These are phyloP conservation scores for Phaeodactylum tricornutum DNA, from an alignment of 108 stramenopile species.

Conservation along the genomic window DNA sequence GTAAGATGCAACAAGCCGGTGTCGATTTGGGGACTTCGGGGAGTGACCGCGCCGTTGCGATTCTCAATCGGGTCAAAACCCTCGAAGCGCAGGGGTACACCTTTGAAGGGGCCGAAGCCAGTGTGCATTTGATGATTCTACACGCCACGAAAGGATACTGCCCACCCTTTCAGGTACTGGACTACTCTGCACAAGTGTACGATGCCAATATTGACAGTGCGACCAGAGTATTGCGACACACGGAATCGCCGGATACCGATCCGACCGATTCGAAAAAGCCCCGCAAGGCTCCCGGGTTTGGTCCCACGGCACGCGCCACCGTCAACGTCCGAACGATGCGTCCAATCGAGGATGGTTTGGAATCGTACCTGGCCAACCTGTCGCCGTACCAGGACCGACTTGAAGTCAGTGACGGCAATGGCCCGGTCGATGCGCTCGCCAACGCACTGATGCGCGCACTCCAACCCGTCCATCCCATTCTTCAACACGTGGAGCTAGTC, in stretches of 20 bases:
- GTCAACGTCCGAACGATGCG: slow-evolving; percentile 70
- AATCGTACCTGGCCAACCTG: neutral
- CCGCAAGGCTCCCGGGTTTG: neutral
- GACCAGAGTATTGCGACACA: slow-evolving; percentile 46
- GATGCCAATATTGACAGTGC: slow-evolving; percentile 76
- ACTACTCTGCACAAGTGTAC: slow-evolving; percentile 79
- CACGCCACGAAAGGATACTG: slow-evolving; percentile 81
- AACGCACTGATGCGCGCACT: slow-evolving; percentile 71
- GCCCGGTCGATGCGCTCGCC: slow-evolving; percentile 88
- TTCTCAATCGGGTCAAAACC: slow-evolving; percentile 77
- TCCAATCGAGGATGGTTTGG: neutral
- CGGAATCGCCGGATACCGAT: slow-evolving; percentile 2
- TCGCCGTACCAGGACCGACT: slow-evolving; percentile 13
- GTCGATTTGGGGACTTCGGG: slow-evolving; percentile 17
- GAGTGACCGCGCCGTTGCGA: slow-evolving; percentile 58
- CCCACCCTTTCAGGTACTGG: slow-evolving; percentile 79
- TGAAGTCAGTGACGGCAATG: slow-evolving; percentile 85
- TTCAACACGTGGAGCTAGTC: slow-evolving; percentile 58
- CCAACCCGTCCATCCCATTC: slow-evolving; percentile 59
- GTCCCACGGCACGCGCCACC: slow-evolving; percentile 71
- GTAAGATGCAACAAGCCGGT: slow-evolving; percentile 70
- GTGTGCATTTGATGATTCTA: slow-evolving; percentile 88
- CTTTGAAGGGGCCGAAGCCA: slow-evolving; percentile 93
- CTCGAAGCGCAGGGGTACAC: slow-evolving; percentile 87
- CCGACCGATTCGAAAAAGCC: neutral